Evolutionary conservation across 768 basidiomycete species (phyloP), one percentile per base, ranked within the genome.

Genomic region (Hebeloma cylindrosporum): DNA sequence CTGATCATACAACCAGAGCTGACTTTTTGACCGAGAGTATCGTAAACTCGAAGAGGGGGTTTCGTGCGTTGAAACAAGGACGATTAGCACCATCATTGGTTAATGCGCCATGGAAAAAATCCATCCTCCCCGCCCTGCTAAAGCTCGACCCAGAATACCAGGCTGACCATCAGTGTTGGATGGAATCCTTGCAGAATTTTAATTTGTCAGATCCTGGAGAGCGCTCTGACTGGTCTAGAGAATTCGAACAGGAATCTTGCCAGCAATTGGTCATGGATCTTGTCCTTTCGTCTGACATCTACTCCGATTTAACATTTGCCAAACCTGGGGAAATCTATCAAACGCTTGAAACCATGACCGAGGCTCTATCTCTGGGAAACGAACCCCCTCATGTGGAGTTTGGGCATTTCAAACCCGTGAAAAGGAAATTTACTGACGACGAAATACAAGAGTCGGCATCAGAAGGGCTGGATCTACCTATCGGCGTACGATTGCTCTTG

Each of bases 261-360:
- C 77, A 85, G 45, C 77, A 84, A 54, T 59, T 91, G 2, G 71
- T 75, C 16, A 52, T 85, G 28, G 87, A 91, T 60, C 67, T 90
- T 23, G 63, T 69, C 11, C 65, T 90, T 23, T 80, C 85, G 2
- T 64, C 63, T 4, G 72, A 81, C 50, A 66, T 85, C 13, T 85
- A 77, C 53, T 79, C 81, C 10, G 58, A 71, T 3, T 68, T 64
- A 6, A 53, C 71, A 8, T 64, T 82, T 40, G 44, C 62, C 3
- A 62, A 62, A 34, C 43, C 53, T 9, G 43, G 45, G 8, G 56
- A 60, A 18, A 42, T 51, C 14, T 60, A 61, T 16, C 54, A 65
- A 25, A 68, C 66, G 36, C 50, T 84, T 18, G 79, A 80, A 59
- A 72, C 67, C 2, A 78, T 84, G 74, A 78, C 81, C 4, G 71